Base-by-base conservation (phyloP, 495 filamentous ascomycete species). In the Hypoxylon lenormandii region DNA sequence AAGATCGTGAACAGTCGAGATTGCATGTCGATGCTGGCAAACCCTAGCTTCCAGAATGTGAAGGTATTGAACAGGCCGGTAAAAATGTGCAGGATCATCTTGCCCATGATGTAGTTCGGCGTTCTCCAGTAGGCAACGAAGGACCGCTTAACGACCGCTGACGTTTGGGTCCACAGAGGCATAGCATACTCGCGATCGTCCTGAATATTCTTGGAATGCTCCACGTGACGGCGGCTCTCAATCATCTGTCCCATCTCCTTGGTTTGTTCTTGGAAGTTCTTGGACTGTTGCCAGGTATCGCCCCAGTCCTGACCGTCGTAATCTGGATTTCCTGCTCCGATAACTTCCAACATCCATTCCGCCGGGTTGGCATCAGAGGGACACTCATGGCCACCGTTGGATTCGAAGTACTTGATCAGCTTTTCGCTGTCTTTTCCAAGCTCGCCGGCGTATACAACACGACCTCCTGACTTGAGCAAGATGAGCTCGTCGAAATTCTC, bases 291-390 rank as follows among this genome's bases (percentile, higher is more conserved):
- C 93, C 93, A 97, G 19, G 88, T 83, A 50, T 89, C 80, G 48
- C 85, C 84, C 93, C 93, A 97, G 70, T 97, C 91, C 49, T 72
- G 69, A 21, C 69, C 69, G 52, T 87, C 85, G 46, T 89, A 85
- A 15, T 85, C 87, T 64, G 38, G 69, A 18, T 72, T 72, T 10
- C 69, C 69, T 3, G 69, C 69, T 45, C 69, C 91, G 72, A 93
- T 92, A 37, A 91, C 87, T 70, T 93, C 91, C 46, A 96, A 83
- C 89, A 96, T 94, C 88, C 90, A 94, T 80, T 96, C 92, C 1
- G 92, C 92, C 36, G 80, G 80, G 72, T 88, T 94, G 30, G 88
- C 90, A 6, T 88, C 86, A 0, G 69, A 69, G 10, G 88, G 87
- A 71, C 90, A 93, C 21, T 58, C 82, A 10, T 80, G 80, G 7